These are phyloP conservation scores for Erodium texanum DNA, from an alignment of 441 rosid genomes.

Conservation along the genomic window DNA sequence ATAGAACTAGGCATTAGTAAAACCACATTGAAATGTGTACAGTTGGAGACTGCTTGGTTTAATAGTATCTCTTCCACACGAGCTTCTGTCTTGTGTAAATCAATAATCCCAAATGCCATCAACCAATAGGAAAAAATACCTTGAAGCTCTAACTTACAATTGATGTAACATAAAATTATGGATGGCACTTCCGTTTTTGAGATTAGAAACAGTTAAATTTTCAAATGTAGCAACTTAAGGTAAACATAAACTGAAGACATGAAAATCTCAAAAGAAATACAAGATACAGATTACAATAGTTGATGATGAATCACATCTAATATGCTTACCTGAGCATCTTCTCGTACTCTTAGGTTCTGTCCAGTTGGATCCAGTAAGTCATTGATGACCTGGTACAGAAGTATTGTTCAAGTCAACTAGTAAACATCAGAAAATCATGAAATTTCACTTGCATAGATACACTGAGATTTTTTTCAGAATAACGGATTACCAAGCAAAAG, in stretches of 20 bases:
- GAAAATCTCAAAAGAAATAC: not conserved
- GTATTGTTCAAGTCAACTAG: constrained; percentile 9
- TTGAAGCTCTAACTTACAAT: not conserved
- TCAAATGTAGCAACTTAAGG: not conserved
- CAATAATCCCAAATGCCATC: not conserved
- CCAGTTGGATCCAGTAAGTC: constrained; percentile 98
- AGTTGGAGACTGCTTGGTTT: not conserved
- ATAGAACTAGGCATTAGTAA: not conserved
- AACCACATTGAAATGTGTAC: not conserved
- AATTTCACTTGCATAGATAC: not conserved
- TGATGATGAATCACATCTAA: not conserved
- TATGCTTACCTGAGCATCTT: constrained; percentile 77
- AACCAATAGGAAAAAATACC: not conserved
- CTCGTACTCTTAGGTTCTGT: constrained; percentile 93
- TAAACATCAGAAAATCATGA: constrained; percentile 5
- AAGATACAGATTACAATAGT: not conserved
- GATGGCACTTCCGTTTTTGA: not conserved
- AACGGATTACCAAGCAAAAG: not conserved
- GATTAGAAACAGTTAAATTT: not conserved
- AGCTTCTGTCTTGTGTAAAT: not conserved
- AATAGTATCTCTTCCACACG: not conserved
- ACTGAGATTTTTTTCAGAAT: not conserved
- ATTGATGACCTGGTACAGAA: constrained; percentile 71
- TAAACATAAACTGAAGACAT: not conserved
- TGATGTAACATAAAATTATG: not conserved